Evolutionary conservation across 2,329 filamentous ascomycete genomes (phyloP).

Genomic region (Cadophora gregata): DNA sequence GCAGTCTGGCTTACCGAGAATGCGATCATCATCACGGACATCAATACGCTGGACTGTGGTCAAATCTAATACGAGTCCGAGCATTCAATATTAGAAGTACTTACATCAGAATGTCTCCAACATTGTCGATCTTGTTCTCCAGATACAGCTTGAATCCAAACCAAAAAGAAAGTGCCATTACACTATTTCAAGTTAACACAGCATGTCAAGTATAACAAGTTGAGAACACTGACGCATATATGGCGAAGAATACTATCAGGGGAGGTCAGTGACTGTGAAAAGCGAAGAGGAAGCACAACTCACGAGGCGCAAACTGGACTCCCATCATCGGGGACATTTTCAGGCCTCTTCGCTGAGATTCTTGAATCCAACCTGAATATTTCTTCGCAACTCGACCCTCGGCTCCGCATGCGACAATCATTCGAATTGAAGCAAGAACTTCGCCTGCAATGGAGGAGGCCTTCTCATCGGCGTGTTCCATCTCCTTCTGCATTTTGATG

Average conservation of each 20-base stretch:
- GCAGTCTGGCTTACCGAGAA: slow-evolving; percentile 63
- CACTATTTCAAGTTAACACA: slow-evolving; percentile 42
- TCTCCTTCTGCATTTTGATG: slow-evolving; percentile 55
- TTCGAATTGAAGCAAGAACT: slow-evolving; percentile 63
- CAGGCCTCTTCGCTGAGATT: slow-evolving; percentile 57
- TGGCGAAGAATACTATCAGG: slow-evolving; percentile 45
- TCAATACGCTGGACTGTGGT: slow-evolving; percentile 36
- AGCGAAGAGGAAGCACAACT: slow-evolving; percentile 7
- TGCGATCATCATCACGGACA: slow-evolving; percentile 64
- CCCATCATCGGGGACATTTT: slow-evolving; percentile 57
- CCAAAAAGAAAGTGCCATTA: slow-evolving; percentile 67
- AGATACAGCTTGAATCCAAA: slow-evolving; percentile 60
- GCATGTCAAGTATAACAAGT: not conserved
- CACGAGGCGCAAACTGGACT: slow-evolving; percentile 55
- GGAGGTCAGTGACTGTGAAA: not conserved
- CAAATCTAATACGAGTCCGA: no score
- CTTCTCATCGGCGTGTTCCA: slow-evolving; percentile 58
- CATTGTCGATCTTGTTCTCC: slow-evolving; percentile 53
- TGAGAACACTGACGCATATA: slow-evolving; percentile 37
- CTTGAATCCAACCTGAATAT: slow-evolving; percentile 61
- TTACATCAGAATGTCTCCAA: slow-evolving; percentile 62
- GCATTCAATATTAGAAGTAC: slow-evolving; percentile 32
- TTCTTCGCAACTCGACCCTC: slow-evolving; percentile 59
- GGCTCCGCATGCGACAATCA: slow-evolving; percentile 68
- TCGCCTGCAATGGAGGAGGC: slow-evolving; percentile 66